Evolutionary conservation across 192 early-diverging fungal genomes (phyloP), one percentile per base, ranked within the genome.

Genomic region (Jimgerdemannia flammicorona): DNA sequence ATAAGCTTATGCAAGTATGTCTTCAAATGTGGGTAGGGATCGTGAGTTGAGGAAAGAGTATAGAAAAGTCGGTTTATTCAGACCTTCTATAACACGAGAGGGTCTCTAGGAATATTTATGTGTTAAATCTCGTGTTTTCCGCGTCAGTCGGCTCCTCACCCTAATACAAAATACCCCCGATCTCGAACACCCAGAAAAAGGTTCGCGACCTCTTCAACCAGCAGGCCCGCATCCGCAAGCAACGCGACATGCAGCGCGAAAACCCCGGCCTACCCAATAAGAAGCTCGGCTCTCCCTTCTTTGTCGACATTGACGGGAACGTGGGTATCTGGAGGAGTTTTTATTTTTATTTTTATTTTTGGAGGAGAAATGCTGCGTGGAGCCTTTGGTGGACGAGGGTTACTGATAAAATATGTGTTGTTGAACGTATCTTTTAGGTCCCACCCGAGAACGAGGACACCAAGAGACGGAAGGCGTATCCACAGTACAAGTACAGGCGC

Each of bases 361-460:
- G 29, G 29, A n/a, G 29, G 29, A 29, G 29, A 29, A 29, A 29
- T 29, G 29, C 29, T 29, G 29, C 29, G 1, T 29, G 29, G 29
- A 29, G 29, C 29, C 29, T 29, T 29, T 29, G 29, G 29, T 29
- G 29, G 29, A 29, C 29, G 29, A 29, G 29, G 29, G 29, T 29
- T 29, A 29, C 29, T 29, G 29, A 29, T 29, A 29, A 29, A 29
- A 29, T 29, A 0, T 29, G 29, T 29, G 29, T 29, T 29, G 29
- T 29, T 29, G 29, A 29, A 29, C 1, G 29, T 1, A 29, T 29
- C 29, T 59, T 59, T 6, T 14, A 72, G 68, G 74, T 75, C 69
- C 86, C 86, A 40, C 83, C 86, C 0, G 75, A 82, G 68, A 87
- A 87, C 80, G 77, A 78, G 65, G 86, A 87, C 74, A 77, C 82